Conservation (phyloP, 2,329 filamentous ascomycete species). For the Botrytis cinerea region DNA sequence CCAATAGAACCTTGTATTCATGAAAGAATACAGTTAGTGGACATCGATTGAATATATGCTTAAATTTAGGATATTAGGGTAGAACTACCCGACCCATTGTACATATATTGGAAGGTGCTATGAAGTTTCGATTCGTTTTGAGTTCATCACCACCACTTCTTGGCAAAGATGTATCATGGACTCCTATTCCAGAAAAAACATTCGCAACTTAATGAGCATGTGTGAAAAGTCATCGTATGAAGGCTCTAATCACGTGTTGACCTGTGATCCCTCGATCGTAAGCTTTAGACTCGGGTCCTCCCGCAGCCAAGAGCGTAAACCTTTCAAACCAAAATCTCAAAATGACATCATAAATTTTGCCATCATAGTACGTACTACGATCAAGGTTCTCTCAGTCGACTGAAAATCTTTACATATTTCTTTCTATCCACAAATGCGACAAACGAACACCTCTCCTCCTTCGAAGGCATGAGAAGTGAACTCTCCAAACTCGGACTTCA, state of each 20-base stretch:
- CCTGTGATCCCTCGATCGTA: not conserved
- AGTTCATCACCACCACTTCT: not conserved
- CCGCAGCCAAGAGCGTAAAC: too few relatives aligned
- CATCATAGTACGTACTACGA: not conserved
- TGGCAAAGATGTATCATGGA: not conserved
- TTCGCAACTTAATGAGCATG: too few relatives aligned
- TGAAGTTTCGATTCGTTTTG: not conserved
- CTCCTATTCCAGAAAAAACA: not conserved
- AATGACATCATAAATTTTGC: not conserved
- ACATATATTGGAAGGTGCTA: not conserved
- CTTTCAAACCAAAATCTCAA: not conserved
- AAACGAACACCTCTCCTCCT: not conserved
- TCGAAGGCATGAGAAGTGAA: not conserved
- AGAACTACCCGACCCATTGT: not conserved
- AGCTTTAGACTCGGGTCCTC: constrained; percentile 5
- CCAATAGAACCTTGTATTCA: not conserved
- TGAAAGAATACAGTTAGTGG: not conserved
- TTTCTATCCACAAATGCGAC: not conserved
- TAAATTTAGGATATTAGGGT: not conserved
- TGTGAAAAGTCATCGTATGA: too few relatives aligned
- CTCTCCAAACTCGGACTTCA: not conserved
- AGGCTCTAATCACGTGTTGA: not conserved
- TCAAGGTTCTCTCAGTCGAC: not conserved
- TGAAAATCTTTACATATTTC: not conserved
- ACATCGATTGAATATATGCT: not conserved